phyloP scores from a whole-genome alignment of 225 moss, liverwort and hornwort genomes.

The Bryum argenteum region DNA sequence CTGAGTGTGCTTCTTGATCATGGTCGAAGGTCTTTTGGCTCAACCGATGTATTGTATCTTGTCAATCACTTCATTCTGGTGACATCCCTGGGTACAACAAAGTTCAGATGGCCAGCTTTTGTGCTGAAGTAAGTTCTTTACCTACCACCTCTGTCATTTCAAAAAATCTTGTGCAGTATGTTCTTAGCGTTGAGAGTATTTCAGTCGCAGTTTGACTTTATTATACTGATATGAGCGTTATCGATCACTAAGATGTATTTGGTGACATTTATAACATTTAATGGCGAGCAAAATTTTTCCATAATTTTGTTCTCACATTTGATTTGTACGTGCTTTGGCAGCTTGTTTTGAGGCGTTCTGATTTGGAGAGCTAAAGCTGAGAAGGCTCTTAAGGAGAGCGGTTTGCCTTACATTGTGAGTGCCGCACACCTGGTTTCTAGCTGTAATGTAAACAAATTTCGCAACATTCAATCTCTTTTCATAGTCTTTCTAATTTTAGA shows the following conservation, averaged over 20 bases:
- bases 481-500: background rate
- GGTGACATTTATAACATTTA: background rate
- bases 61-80: constrained; percentile 90
- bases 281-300: background rate
- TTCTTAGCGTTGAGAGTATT: background rate
- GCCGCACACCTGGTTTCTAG: constrained; percentile 7
- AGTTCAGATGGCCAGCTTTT: constrained; percentile 84
- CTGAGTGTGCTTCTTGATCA: too few relatives aligned
- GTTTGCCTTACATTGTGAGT: constrained; percentile 76
- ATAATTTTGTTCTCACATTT: background rate
- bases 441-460: background rate
- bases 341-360: constrained; percentile 94
- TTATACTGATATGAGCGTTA: background rate
- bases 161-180: background rate
- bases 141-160: background rate
- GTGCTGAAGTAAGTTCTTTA: constrained; percentile 65
- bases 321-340: constrained; percentile 32
- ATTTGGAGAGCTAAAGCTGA: constrained; percentile 94
- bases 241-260: background rate
- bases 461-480: background rate
- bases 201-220: background rate
- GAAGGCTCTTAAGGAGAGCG: constrained; percentile 70
- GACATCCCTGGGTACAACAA: constrained; percentile 80
- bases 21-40: too few relatives aligned
- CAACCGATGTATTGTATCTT: too few relatives aligned